Evolutionary conservation across 208 protist genomes (phyloP).

Genomic region (Trypanosomatidae sp.): DNA sequence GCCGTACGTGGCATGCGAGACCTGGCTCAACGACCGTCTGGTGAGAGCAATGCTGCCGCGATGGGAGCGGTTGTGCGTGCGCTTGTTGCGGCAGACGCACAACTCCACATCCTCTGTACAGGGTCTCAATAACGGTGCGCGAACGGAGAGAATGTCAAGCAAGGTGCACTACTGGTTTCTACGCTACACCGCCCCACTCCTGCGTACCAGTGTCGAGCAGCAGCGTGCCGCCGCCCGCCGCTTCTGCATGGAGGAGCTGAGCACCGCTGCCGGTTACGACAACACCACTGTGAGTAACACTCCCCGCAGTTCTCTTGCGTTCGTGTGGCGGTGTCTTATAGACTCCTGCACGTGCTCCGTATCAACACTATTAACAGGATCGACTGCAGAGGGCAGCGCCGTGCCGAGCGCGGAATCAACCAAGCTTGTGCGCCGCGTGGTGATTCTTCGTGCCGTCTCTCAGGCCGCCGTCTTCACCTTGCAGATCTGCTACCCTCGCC

Average conservation of each 20-base stretch:
- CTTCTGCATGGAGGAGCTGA: slow-evolving; percentile 20
- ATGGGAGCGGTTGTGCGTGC: slow-evolving; percentile 12
- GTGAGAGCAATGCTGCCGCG: slow-evolving; percentile 8
- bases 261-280: slow-evolving; percentile 4
- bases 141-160: neutral
- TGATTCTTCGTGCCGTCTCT: slow-evolving; percentile 17
- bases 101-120: neutral
- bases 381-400: neutral
- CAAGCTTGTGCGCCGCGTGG: slow-evolving; percentile 7
- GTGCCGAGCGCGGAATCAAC: neutral
- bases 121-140: neutral
- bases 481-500: slow-evolving; percentile 22
- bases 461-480: slow-evolving; percentile 14
- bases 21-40: slow-evolving; percentile 42
- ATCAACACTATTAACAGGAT: neutral
- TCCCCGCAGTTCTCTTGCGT: neutral
- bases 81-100: neutral
- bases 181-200: slow-evolving; percentile 17
- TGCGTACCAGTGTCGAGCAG: slow-evolving; percentile 3
- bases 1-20: slow-evolving; percentile 41
- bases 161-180: slow-evolving; percentile 39
- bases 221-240: slow-evolving; percentile 12
- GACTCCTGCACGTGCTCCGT: neutral
- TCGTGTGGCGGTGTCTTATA: neutral
- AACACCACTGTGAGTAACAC: neutral